Conservation (phyloP, 2,329 filamentous ascomycete genomes). For the Macroventuria anomochaeta region DNA sequence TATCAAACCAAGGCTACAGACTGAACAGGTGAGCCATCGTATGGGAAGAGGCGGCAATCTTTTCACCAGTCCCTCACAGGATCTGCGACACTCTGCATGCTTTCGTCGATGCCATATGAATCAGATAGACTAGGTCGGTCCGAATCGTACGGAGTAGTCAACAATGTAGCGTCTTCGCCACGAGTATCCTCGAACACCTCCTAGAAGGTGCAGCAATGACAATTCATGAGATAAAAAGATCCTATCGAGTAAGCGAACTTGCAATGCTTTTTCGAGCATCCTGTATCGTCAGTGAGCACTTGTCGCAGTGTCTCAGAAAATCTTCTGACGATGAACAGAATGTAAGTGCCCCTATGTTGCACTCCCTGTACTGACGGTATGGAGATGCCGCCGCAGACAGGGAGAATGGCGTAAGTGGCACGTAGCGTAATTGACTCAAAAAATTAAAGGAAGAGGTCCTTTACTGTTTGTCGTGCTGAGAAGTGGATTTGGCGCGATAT, state of each 20-base stretch:
- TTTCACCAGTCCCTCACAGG: neutral
- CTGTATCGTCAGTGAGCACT: no score
- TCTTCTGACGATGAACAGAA: neutral
- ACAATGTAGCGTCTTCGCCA: neutral
- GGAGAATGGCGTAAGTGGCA: neutral
- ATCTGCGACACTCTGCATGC: neutral
- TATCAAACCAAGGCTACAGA: neutral
- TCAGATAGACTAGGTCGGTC: conserved; percentile 51
- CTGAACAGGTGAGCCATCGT: neutral
- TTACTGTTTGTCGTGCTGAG: neutral
- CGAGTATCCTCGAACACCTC: no score
- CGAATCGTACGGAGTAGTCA: conserved; percentile 32
- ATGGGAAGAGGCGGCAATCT: neutral
- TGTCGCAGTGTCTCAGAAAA: no score
- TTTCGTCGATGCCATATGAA: conserved; percentile 6
- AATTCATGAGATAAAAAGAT: no score
- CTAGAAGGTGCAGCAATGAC: no score
- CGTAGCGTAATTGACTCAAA: neutral
- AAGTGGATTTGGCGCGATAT: neutral
- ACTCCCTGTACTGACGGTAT: neutral
- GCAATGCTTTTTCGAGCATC: no score
- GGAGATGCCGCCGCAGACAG: neutral
- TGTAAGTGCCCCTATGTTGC: neutral
- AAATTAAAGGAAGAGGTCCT: neutral
- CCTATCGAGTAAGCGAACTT: no score